Base-by-base conservation (phyloP, 2,329 filamentous ascomycete genomes). In the Hypoxylon sp. region DNA sequence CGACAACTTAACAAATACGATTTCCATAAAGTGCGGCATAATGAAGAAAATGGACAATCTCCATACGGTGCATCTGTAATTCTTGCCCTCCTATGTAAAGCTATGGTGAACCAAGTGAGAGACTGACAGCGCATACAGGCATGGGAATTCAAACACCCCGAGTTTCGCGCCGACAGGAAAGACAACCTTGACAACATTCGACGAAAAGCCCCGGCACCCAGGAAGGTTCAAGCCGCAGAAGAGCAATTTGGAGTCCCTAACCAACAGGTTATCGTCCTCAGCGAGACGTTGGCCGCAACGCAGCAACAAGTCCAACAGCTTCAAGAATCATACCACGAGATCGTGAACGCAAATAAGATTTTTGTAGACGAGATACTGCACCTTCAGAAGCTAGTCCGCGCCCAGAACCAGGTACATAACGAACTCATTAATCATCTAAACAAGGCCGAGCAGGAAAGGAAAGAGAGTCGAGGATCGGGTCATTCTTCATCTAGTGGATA, bases 141-240 rank as follows among this genome's bases (percentile, higher is more conserved):
- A 8, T 96, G 90, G 90, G 94, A 99, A 69, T 99, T 99, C 70
- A 96, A 94, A 69, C 94, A 99, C 67, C 93, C 93, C 8, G 91
- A 96, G 65, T 99, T 99, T 75, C 89, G 91, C 64, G 88, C 89
- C 60, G 93, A 97, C 73, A 95, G 93, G 73, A 97, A 97, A 71
- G 91, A 97, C 68, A 94, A 91, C 34, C 79, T 99, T 36, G 94
- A 99, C 67, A 97, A 97, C 63, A 99, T 99, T 66, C 86, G 91
- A 65, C 83, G 94, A 63, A 99, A 99, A 75, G 93, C 94, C 2
- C 94, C 94, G 0, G 91, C 93, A 1, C 90, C 93, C 2, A 81
- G 93, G 60, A 97, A 97, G 69, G 73, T 79, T 2, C 81, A 83
- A 60, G 75, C 76, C 7, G 70, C 77, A 12, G 87, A 86, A 48